Conservation (phyloP, 2,329 filamentous ascomycete species). For the Helotiales sp. region DNA sequence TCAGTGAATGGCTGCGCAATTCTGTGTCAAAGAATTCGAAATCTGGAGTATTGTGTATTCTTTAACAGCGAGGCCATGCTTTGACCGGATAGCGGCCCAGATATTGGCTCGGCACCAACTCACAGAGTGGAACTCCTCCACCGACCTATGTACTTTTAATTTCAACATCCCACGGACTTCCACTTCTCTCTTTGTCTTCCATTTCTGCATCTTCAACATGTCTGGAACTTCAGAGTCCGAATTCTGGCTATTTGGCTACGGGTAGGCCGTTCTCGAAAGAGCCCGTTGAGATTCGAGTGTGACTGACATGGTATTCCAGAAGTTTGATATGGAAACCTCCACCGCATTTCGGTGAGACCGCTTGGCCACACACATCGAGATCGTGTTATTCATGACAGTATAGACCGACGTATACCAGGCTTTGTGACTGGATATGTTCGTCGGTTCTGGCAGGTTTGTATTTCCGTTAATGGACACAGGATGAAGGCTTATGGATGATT, state of each 20-base stretch:
- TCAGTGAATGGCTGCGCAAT: not conserved
- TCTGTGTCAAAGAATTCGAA: not conserved
- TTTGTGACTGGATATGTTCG: slow-evolving; percentile 94
- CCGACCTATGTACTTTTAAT: not conserved
- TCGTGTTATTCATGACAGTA: not conserved
- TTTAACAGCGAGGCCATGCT: not conserved
- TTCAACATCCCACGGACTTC: not conserved
- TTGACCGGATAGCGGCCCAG: not conserved
- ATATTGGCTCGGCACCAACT: slow-evolving; percentile 1
- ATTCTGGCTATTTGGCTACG: slow-evolving; percentile 97
- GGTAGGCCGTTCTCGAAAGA: slow-evolving; percentile 59
- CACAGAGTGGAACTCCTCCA: slow-evolving; percentile 12
- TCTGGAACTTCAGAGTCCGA: slow-evolving; percentile 50
- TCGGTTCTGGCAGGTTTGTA: slow-evolving; percentile 93
- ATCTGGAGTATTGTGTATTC: not conserved
- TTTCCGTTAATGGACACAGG: slow-evolving; percentile 18
- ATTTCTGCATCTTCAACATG: slow-evolving; percentile 14
- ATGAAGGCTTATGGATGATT: slow-evolving; percentile 24
- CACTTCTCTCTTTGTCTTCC: not conserved
- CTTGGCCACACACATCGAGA: not conserved
- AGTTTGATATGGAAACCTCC: slow-evolving; percentile 98
- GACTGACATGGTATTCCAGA: slow-evolving; percentile 52
- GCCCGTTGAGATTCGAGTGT: not conserved
- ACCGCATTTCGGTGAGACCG: slow-evolving; percentile 74
- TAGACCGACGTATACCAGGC: slow-evolving; percentile 79